phyloP scores from a whole-genome alignment of 139 green algal genomes.

The Coelastrella sp. region DNA sequence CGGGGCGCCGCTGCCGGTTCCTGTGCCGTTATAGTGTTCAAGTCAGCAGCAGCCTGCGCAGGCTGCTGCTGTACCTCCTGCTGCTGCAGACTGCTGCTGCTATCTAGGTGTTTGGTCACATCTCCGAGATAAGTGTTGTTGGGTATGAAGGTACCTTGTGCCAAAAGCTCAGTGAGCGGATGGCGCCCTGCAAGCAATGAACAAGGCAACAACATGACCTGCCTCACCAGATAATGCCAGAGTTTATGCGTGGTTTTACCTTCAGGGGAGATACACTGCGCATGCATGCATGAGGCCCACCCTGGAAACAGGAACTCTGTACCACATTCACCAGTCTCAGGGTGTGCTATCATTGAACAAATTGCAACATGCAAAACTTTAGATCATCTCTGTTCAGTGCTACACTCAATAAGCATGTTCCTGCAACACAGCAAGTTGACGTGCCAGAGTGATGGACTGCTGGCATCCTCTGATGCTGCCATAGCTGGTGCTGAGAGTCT shows the following conservation, averaged over 20 bases:
- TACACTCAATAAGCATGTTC: neutral
- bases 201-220: neutral
- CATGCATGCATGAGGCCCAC: too few species aligned
- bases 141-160: constrained; percentile 73
- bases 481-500: neutral
- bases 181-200: constrained; percentile 69
- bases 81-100: too few species aligned
- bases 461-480: neutral
- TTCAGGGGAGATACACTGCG: too few species aligned
- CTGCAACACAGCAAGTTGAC: neutral
- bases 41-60: neutral
- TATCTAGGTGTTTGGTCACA: neutral
- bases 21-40: neutral
- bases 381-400: too few species aligned
- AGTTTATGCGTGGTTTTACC: too few species aligned
- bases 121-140: constrained; percentile 81
- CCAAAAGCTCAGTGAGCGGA: constrained; percentile 81
- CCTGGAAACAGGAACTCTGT: too few species aligned
- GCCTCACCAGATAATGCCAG: too few species aligned
- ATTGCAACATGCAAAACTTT: too few species aligned
- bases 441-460: neutral
- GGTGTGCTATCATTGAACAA: too few species aligned
- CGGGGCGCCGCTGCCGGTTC: constrained; percentile 16
- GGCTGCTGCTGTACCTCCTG: neutral
- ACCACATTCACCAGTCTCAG: too few species aligned